Conservation (phyloP, 2,329 filamentous ascomycete genomes). For the Microsporum ferrugineum region DNA sequence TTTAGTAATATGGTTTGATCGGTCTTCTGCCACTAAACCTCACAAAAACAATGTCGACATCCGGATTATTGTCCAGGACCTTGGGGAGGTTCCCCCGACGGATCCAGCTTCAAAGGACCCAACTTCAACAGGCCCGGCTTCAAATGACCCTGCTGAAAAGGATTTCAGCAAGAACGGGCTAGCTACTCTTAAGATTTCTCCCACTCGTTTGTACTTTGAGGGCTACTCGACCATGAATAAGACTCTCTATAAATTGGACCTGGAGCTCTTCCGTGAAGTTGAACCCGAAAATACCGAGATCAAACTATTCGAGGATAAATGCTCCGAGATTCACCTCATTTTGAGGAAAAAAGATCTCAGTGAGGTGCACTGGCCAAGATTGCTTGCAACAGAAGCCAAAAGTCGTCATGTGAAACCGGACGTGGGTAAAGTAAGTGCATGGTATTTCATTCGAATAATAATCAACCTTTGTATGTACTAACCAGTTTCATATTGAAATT, state of each 20-base stretch:
- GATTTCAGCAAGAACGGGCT: slow-evolving; percentile 22
- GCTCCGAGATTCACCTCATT: slow-evolving; percentile 61
- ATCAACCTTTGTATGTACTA: too few species aligned
- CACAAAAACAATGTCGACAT: slow-evolving; percentile 93
- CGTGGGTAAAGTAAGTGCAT: slow-evolving; percentile 70
- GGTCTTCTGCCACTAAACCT: slow-evolving; percentile 67
- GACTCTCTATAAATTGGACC: slow-evolving; percentile 70
- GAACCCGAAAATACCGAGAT: slow-evolving; percentile 56
- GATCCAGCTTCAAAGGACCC: background rate
- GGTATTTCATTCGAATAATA: background rate
- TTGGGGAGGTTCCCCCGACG: slow-evolving; percentile 37
- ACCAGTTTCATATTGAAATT: too few species aligned
- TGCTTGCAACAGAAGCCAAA: too few species aligned
- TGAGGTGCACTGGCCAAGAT: slow-evolving; percentile 79
- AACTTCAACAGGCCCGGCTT: background rate
- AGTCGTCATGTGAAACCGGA: slow-evolving; percentile 63
- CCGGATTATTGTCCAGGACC: slow-evolving; percentile 79
- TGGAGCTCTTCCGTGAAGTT: slow-evolving; percentile 86
- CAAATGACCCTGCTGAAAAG: background rate
- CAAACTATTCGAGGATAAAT: background rate
- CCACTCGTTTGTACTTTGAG: slow-evolving; percentile 65
- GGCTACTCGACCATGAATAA: slow-evolving; percentile 77
- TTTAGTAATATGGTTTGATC: slow-evolving; percentile 95
- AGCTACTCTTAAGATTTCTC: slow-evolving; percentile 72
- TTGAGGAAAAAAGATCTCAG: slow-evolving; percentile 95